Percentiles rank a stretch among this genome's conserved stretches.
Conservation (phyloP, 352 stramenopile species). For the Phytophthora hibernalis region DNA sequence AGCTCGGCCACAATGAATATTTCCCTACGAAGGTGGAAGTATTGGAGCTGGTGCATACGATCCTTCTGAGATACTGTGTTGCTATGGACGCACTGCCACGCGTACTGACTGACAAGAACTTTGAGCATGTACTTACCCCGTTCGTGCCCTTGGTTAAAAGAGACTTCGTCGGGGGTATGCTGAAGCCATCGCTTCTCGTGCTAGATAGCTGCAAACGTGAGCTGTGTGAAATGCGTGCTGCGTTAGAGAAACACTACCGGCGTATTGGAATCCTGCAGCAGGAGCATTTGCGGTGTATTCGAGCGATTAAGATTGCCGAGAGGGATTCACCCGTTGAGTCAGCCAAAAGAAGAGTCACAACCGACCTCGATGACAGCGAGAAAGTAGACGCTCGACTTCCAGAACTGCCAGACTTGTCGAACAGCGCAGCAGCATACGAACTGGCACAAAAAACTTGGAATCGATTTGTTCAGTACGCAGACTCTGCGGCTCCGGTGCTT, state of each 20-base stretch:
- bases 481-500: slow-evolving; percentile 34
- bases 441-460: slow-evolving; percentile 48
- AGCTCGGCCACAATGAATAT: slow-evolving; percentile 33
- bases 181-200: slow-evolving; percentile 38
- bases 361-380: background rate
- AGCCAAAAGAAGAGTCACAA: background rate
- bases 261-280: slow-evolving; percentile 39
- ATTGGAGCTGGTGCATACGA: slow-evolving; percentile 48
- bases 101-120: slow-evolving; percentile 41
- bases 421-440: slow-evolving; percentile 51
- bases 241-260: slow-evolving; percentile 42
- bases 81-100: slow-evolving; percentile 48
- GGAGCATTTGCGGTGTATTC: slow-evolving; percentile 46
- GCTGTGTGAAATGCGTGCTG: slow-evolving; percentile 32
- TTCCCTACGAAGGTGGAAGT: slow-evolving; percentile 43
- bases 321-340: slow-evolving; percentile 11
- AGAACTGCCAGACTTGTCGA: slow-evolving; percentile 26
- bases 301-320: slow-evolving; percentile 43
- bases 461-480: slow-evolving; percentile 45
- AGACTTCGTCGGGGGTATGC: slow-evolving; percentile 33
- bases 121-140: slow-evolving; percentile 45
- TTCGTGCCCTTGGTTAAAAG: slow-evolving; percentile 40
- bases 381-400: slow-evolving; percentile 21
- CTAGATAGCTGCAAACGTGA: slow-evolving; percentile 29
- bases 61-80: slow-evolving; percentile 56